Evolutionary conservation across 495 filamentous ascomycete species (phyloP).

Genomic region (Penicillium turbatum): DNA sequence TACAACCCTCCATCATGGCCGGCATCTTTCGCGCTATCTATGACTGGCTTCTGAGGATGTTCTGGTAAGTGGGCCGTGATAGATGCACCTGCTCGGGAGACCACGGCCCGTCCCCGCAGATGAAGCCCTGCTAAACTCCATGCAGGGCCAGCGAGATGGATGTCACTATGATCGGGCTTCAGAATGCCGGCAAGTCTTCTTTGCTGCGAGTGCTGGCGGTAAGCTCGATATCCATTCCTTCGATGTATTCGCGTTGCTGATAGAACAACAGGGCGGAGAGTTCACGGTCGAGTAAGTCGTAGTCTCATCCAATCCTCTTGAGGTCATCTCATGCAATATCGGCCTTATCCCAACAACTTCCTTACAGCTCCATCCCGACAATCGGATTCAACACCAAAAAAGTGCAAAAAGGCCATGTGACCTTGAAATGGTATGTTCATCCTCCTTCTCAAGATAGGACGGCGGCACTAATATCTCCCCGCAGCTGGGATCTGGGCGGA

Average conservation of each 20-base stretch:
- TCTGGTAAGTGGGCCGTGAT: slow-evolving; percentile 74
- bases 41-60: slow-evolving; percentile 96
- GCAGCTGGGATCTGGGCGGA: slow-evolving; percentile 91
- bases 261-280: slow-evolving; percentile 73
- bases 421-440: slow-evolving; percentile 78
- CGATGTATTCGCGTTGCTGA: slow-evolving; percentile 22
- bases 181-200: slow-evolving; percentile 98
- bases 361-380: slow-evolving; percentile 86
- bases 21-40: slow-evolving; percentile 90
- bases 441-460: background rate
- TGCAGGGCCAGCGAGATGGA: slow-evolving; percentile 97
- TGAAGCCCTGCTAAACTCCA: slow-evolving; percentile 18
- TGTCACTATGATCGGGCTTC: slow-evolving; percentile 97
- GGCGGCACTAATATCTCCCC: slow-evolving; percentile 17
- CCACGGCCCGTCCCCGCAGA: slow-evolving; percentile 39
- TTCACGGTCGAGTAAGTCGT: slow-evolving; percentile 95
- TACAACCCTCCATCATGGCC: slow-evolving; percentile 57
- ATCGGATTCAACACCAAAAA: slow-evolving; percentile 99
- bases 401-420: slow-evolving; percentile 97
- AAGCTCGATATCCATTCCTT: slow-evolving; percentile 38
- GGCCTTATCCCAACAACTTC: slow-evolving; percentile 35
- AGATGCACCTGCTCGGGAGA: slow-evolving; percentile 14
- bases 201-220: slow-evolving; percentile 91
- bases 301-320: slow-evolving; percentile 9
- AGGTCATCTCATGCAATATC: background rate